Evolutionary conservation across 208 protist genomes (phyloP), one percentile per base, ranked within the genome.

Genomic region (Trypanosoma platydactyli): DNA sequence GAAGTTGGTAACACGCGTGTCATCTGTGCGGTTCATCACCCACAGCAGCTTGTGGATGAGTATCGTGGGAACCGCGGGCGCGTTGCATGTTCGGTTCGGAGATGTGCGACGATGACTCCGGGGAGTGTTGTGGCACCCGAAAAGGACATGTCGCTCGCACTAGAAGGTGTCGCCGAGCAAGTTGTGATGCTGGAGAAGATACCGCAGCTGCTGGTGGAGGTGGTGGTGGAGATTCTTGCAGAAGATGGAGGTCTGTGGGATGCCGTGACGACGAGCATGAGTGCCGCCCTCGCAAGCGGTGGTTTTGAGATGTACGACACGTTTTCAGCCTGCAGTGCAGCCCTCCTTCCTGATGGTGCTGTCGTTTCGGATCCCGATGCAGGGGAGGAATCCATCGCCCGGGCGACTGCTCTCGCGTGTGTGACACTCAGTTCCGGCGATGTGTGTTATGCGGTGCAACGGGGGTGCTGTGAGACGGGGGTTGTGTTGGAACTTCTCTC

Each of bases 21-120:
- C 13, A 63, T 95, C 22, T 91, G 86, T 45, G 84, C 75, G 9
- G 80, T 95, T n/a, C 79, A 83, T 0, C 80, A 83, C n/a, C 89
- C 89, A 27, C 84, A 92, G 74, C 89, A 95, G 70, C 83, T 95
- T 7, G 76, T 87, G 45, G 76, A 89, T 48, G 89, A 95, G 74
- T 93, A 92, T 65, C 86, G 89, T 29, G 86, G 89, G 38, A 76
- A 72, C 18, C 80, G 84, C 24, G 89, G 89, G 4, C 84, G 86
- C 15, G 72, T 95, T 18, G 73, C 74, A 25, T 89, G 83, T 64
- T 73, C 74, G 24, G 77, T 95, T 27, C 77, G 75, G 54, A 76
- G 79, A 61, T 77, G 71, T 40, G 59, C 68, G 24, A 35, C 42
- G 46, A 52, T 56, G 56, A 73, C 61, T 42, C 30, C 27, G 40